A percentile compares a stretch with the other conserved stretches of the same genome.
Conservation (phyloP, 2,329 filamentous ascomycete species). For the Thielaviopsis ethacetica region DNA sequence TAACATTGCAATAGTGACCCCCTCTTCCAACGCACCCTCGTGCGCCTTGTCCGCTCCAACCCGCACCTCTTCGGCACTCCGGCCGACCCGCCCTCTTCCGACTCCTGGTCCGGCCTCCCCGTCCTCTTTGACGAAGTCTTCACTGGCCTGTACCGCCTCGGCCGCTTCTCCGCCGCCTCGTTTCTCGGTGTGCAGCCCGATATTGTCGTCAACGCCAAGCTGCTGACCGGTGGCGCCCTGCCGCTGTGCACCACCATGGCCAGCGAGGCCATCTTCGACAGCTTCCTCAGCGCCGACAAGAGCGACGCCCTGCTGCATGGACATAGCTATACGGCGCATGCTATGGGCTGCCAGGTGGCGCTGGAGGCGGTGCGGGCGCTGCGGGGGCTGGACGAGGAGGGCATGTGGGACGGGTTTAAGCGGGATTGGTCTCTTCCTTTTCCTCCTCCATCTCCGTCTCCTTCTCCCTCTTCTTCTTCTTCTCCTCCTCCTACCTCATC, state of each 20-base stretch:
- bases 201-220: conserved; percentile 67
- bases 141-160: conserved; percentile 69
- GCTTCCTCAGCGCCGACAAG: conserved; percentile 57
- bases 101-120: conserved; percentile 55
- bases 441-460: conserved; percentile 12
- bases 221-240: conserved; percentile 64
- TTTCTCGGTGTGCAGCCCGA: conserved; percentile 56
- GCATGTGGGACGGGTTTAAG: conserved; percentile 40
- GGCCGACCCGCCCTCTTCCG: conserved; percentile 7
- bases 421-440: conserved; percentile 24
- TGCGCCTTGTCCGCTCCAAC: conserved; percentile 46
- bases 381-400: conserved; percentile 36
- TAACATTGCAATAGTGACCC: conserved; percentile 46
- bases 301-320: conserved; percentile 67
- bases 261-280: conserved; percentile 54
- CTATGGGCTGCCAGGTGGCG: conserved; percentile 65
- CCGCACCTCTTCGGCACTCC: conserved; percentile 34
- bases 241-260: conserved; percentile 64
- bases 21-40: conserved; percentile 59
- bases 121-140: conserved; percentile 79
- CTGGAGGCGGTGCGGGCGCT: conserved; percentile 47
- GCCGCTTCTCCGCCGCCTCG: conserved; percentile 51
- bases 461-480: no score
- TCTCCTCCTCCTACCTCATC: no score
- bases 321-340: conserved; percentile 75